These are phyloP conservation scores for Clonostachys rosea DNA, from an alignment of 2,329 filamentous ascomycete genomes.

Conservation along the genomic window DNA sequence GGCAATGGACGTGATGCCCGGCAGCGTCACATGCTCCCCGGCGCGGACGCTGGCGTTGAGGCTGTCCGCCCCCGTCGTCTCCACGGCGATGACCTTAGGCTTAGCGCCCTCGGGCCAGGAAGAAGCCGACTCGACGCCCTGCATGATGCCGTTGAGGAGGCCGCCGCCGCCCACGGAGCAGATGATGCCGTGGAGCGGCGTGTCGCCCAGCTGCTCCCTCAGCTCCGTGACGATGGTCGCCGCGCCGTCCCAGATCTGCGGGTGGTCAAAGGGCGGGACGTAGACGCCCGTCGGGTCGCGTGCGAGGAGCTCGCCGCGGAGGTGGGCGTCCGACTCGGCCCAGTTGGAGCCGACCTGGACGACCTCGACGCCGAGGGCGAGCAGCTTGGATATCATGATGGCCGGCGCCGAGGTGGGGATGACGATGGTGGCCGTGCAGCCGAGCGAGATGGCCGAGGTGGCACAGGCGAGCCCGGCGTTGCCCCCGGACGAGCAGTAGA, in stretches of 20 bases:
- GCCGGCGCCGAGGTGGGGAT: conserved; percentile 62
- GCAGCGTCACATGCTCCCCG: conserved; percentile 55
- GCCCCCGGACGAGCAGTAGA: conserved; percentile 77
- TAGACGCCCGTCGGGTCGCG: conserved; percentile 53
- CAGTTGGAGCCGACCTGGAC: conserved; percentile 65
- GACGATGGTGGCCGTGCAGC: conserved; percentile 68
- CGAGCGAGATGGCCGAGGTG: conserved; percentile 61
- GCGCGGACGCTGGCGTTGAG: conserved; percentile 58
- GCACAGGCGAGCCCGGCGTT: conserved; percentile 84
- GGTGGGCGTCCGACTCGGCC: conserved; percentile 63
- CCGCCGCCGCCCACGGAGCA: conserved; percentile 81
- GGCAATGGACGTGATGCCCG: conserved; percentile 70
- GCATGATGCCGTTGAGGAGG: conserved; percentile 70
- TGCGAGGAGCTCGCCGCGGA: conserved; percentile 53
- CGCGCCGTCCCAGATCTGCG: conserved; percentile 63
- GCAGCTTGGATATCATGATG: conserved; percentile 68
- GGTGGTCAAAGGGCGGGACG: conserved; percentile 66
- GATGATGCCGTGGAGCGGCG: conserved; percentile 62
- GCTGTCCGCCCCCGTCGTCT: conserved; percentile 71
- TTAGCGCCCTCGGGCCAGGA: conserved; percentile 25
- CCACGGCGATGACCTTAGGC: conserved; percentile 63
- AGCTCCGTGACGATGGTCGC: conserved; percentile 52
- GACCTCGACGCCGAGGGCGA: conserved; percentile 63
- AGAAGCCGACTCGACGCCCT: conserved; percentile 44
- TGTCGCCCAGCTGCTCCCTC: conserved; percentile 30